Evolutionary conservation across 2,329 filamentous ascomycete species (phyloP).

Genomic region (Colletotrichum sp.): DNA sequence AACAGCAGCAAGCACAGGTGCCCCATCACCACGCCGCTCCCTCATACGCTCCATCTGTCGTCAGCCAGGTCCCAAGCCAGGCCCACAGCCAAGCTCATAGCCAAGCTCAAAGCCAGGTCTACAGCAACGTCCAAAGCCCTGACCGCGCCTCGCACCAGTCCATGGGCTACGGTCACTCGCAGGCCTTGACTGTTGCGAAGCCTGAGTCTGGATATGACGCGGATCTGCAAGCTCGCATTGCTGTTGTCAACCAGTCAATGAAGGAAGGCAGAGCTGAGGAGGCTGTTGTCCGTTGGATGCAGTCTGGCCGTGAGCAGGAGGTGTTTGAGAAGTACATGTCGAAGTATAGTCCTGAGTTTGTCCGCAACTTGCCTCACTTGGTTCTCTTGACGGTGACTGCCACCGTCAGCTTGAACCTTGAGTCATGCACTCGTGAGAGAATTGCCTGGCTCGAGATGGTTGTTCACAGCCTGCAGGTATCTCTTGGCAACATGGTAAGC

Average conservation of each 20-base stretch:
- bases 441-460: conserved; percentile 66
- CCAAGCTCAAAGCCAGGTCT: conserved; percentile 25
- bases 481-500: conserved; percentile 56
- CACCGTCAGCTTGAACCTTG: conserved; percentile 65
- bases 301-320: conserved; percentile 65
- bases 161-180: conserved; percentile 21
- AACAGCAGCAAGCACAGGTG: conserved; percentile 16
- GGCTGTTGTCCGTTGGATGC: conserved; percentile 71
- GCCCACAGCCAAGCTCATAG: conserved; percentile 26
- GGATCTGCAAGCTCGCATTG: conserved; percentile 61
- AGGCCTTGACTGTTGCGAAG: conserved; percentile 19
- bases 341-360: conserved; percentile 55
- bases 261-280: conserved; percentile 65
- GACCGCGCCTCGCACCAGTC: conserved; percentile 18
- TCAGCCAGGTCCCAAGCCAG: conserved; percentile 19
- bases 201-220: conserved; percentile 31
- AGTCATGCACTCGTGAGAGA: conserved; percentile 59
- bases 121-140: conserved; percentile 25
- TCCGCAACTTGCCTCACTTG: conserved; percentile 64
- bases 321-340: conserved; percentile 64
- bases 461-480: conserved; percentile 56
- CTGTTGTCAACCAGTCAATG: conserved; percentile 67
- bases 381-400: conserved; percentile 69
- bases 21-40: conserved; percentile 13
- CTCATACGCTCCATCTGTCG: conserved; percentile 15